Evolutionary conservation across 192 early-diverging fungal genomes (phyloP), one percentile per base, ranked within the genome.

Genomic region (Umbelopsis sp.): DNA sequence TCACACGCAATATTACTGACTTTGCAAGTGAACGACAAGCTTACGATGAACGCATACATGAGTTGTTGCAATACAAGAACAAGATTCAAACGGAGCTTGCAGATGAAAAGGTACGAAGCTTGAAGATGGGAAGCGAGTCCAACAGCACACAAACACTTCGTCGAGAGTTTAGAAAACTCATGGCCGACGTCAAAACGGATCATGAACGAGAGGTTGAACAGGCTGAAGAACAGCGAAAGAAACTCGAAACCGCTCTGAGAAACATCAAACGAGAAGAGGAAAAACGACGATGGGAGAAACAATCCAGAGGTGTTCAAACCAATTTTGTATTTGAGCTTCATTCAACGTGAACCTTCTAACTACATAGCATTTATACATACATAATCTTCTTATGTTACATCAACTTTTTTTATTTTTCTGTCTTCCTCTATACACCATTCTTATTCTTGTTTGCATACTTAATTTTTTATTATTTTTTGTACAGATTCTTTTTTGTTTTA

Each of bases 141-240:
- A 54, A 44, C 2, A 77, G 77, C 0, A 86, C 84, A 0, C 70
- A 76, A 14, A 77, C 83, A 5, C 65, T 88, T 54, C 71, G 84
- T 29, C 81, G 81, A 62, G 86, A 88, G 54, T 88, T 88, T 68
- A 68, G 86, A 52, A 72, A 80, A 10, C 77, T 86, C 41, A 86
- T 88, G 79, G 47, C 65, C 5, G 78, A 83, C 34, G 51, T 80
- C 4, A 81, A 78, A 59, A 65, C 68, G 22, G 81, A 84, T n/a
- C 85, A 88, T 25, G 68, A 75, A 21, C 78, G 72, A 59, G 66
- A 67, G 8, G 69, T 88, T 26, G 69, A 78, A 11, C 68, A 76
- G 10, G 84, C 84, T 21, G 71, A 76, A 1, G 78, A 78, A 21
- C 76, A 81, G 50, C 73, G 80, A 32, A 50, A 74, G 32, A 74